Evolutionary conservation across 805 yeast genomes (phyloP).

Genomic region (Saccharomycopsis fibuligera): DNA sequence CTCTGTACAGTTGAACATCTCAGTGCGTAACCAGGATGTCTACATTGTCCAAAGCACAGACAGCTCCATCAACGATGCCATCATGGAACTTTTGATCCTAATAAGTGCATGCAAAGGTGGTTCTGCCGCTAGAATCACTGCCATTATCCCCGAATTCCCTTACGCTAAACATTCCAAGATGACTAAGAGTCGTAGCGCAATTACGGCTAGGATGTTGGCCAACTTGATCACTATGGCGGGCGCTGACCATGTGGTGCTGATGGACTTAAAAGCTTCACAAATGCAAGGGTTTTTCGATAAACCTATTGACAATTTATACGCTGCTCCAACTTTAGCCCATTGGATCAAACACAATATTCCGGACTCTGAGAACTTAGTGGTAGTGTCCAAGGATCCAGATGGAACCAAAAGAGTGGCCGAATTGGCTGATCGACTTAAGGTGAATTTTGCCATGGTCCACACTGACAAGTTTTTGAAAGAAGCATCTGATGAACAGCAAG

Average conservation of each 20-base stretch:
- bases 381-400: conserved; percentile 60
- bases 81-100: conserved; percentile 83
- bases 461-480: conserved; percentile 34
- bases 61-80: conserved; percentile 65
- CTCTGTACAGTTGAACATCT: conserved; percentile 80
- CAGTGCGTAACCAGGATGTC: conserved; percentile 86
- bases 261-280: conserved; percentile 62
- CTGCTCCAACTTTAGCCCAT: conserved; percentile 49
- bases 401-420: conserved; percentile 61
- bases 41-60: conserved; percentile 75
- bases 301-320: conserved; percentile 55
- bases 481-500: conserved; percentile 25
- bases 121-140: conserved; percentile 89
- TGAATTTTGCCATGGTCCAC: conserved; percentile 60
- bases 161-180: conserved; percentile 84
- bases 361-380: conserved; percentile 44
- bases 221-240: conserved; percentile 53
- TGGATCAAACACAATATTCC: conserved; percentile 49
- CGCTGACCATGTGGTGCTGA: conserved; percentile 55
- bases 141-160: conserved; percentile 91
- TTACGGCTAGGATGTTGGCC: conserved; percentile 33
- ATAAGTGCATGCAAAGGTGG: conserved; percentile 95
- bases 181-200: conserved; percentile 29
- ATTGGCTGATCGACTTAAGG: conserved; percentile 51
- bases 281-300: conserved; percentile 61